phyloP scores from a whole-genome alignment of 2,329 filamentous ascomycete genomes.

The Hirsutella thompsonii region DNA sequence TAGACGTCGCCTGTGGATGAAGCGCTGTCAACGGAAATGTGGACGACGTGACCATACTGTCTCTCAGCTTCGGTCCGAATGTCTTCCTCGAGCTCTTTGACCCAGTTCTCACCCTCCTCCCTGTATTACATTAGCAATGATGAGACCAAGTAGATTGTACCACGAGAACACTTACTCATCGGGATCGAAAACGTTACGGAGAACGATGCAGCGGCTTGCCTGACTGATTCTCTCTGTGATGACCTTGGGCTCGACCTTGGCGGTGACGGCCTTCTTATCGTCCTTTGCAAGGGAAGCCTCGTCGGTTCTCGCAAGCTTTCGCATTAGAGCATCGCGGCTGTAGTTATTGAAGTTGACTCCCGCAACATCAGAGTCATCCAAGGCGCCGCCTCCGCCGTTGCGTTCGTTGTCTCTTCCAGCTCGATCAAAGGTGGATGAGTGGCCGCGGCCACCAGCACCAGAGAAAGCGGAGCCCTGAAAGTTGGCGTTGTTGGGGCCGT shows the following conservation, averaged over 20 bases:
- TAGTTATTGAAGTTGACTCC: conserved; percentile 99
- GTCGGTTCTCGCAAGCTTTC: conserved; percentile 93
- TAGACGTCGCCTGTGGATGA: conserved; percentile 84
- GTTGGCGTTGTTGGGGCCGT: conserved; percentile 57
- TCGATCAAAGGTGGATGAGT: conserved; percentile 79
- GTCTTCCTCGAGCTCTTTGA: conserved; percentile 89
- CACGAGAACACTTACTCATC: conserved; percentile 55
- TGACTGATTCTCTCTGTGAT: conserved; percentile 79
- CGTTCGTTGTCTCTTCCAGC: conserved; percentile 86
- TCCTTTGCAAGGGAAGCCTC: conserved; percentile 55
- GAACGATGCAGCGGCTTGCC: conserved; percentile 83
- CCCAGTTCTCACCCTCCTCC: conserved; percentile 77
- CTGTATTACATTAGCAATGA: conserved; percentile 33
- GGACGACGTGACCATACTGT: conserved; percentile 95
- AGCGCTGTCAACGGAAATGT: conserved; percentile 89
- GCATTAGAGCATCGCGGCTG: conserved; percentile 96
- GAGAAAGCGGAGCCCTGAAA: conserved; percentile 89
- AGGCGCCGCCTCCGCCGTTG: conserved; percentile 77
- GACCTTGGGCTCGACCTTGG: conserved; percentile 66
- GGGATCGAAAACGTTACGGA: conserved; percentile 93
- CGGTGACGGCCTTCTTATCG: conserved; percentile 60
- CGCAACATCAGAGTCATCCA: conserved; percentile 94
- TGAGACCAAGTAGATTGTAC: background rate
- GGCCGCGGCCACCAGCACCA: conserved; percentile 75
- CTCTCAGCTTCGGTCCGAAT: conserved; percentile 84